Conservation (phyloP, 1,139 yeast species). For the Geotrichum klebahnii region DNA sequence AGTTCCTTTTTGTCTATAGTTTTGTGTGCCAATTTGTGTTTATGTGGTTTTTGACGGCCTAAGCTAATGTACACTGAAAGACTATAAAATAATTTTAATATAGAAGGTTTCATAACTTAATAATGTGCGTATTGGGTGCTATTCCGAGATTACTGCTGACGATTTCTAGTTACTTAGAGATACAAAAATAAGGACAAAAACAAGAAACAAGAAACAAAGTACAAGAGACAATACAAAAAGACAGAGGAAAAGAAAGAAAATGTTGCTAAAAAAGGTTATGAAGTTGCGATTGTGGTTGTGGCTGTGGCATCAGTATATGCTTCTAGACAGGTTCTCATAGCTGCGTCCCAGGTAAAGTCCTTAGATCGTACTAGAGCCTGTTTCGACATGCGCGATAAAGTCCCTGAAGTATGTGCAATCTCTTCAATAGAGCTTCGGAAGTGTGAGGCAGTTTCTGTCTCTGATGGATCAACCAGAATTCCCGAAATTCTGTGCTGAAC, state of each 20-base stretch:
- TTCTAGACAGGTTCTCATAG: conserved; percentile 22
- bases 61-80: too few relatives aligned
- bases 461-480: conserved; percentile 17
- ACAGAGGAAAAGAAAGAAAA: too few relatives aligned
- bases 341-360: conserved; percentile 23
- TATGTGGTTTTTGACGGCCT: conserved; percentile 48
- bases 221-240: too few relatives aligned
- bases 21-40: conserved; percentile 69
- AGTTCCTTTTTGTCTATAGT: conserved; percentile 80
- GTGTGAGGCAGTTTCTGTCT: conserved; percentile 4
- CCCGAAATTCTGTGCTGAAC: conserved; percentile 22
- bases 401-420: conserved; percentile 12
- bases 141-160: too few relatives aligned
- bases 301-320: conserved; percentile 19
- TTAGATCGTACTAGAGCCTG: conserved; percentile 21
- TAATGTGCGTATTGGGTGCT: too few relatives aligned
- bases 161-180: too few relatives aligned
- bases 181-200: too few relatives aligned
- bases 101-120: not conserved
- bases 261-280: too few relatives aligned
- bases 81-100: too few relatives aligned
- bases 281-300: too few relatives aligned
- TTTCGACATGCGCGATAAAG: conserved; percentile 18
- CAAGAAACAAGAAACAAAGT: too few relatives aligned
- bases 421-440: conserved; percentile 16